These are phyloP conservation scores for Metarhizium rileyi DNA, from an alignment of 2,329 filamentous ascomycete species.

Conservation along the genomic window DNA sequence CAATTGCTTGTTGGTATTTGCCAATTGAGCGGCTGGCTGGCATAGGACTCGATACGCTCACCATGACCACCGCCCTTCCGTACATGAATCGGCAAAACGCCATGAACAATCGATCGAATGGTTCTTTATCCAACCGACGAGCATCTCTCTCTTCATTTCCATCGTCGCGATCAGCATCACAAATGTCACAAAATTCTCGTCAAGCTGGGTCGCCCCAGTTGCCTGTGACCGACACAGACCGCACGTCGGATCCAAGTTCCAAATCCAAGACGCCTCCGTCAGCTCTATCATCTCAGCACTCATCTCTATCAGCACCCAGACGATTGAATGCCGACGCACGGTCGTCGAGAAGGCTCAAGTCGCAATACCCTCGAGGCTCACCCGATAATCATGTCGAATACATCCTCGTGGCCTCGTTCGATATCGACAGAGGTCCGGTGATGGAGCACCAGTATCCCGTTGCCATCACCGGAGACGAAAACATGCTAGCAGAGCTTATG, in stretches of 20 bases:
- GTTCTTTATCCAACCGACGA: conserved; percentile 24
- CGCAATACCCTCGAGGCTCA: conserved; percentile 66
- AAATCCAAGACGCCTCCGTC: conserved; percentile 51
- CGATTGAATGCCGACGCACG: conserved; percentile 41
- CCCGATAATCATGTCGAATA: conserved; percentile 95
- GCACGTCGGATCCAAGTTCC: conserved; percentile 48
- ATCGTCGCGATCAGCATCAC: conserved; percentile 46
- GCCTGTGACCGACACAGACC: conserved; percentile 40
- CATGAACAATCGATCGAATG: conserved; percentile 26
- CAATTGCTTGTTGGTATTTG: not conserved
- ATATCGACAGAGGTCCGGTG: conserved; percentile 88
- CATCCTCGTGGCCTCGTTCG: conserved; percentile 93
- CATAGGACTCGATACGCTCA: not conserved
- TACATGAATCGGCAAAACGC: conserved; percentile 29
- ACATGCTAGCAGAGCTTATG: conserved; percentile 98
- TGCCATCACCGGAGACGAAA: conserved; percentile 91
- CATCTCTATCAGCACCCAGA: conserved; percentile 45
- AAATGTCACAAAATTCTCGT: conserved; percentile 45
- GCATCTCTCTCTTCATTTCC: conserved; percentile 58
- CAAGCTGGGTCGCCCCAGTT: conserved; percentile 47
- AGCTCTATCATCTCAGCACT: conserved; percentile 51
- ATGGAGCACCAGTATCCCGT: conserved; percentile 98
- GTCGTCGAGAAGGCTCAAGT: conserved; percentile 50
- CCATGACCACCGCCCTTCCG: conserved; percentile 33
- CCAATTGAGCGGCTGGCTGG: not conserved